phyloP scores from a whole-genome alignment of 208 protist species.

The Wallacemonas sp. region DNA sequence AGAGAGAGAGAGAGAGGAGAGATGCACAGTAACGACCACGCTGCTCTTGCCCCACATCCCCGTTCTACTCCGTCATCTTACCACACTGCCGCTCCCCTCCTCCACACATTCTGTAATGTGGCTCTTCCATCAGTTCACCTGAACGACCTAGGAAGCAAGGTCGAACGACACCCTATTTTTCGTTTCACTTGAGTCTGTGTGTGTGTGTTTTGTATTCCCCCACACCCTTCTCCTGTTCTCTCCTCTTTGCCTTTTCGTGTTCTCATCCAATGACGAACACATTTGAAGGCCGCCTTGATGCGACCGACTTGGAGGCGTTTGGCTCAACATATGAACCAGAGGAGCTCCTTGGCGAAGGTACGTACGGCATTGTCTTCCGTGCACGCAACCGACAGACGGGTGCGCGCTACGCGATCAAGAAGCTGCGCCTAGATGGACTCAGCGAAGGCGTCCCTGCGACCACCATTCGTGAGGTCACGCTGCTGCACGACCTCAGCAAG shows the following conservation, averaged over 20 bases:
- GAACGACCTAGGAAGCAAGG: no score
- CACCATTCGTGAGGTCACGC: constrained; percentile 91
- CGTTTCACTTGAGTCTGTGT: no score
- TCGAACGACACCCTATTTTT: no score
- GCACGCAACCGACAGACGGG: constrained; percentile 65
- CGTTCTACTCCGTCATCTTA: no score
- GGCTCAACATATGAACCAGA: constrained; percentile 47
- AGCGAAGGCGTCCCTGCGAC: constrained; percentile 91
- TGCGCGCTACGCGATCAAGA: constrained; percentile 78
- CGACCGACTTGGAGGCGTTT: constrained; percentile 48
- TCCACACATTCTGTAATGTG: no score
- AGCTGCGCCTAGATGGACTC: constrained; percentile 66
- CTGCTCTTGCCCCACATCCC: no score
- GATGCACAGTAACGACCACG: no score
- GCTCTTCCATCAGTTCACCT: no score
- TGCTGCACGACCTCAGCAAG: constrained; percentile 88
- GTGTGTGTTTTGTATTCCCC: background rate
- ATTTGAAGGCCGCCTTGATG: constrained; percentile 49
- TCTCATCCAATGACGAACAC: constrained; percentile 20
- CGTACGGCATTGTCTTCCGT: constrained; percentile 95
- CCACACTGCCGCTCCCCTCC: no score
- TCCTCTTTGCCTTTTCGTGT: no score
- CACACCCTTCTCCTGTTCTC: background rate
- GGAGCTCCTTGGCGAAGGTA: constrained; percentile 94
- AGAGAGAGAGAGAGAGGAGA: no score